phyloP scores from a whole-genome alignment of 2,329 filamentous ascomycete genomes.

The Clonostachys chloroleuca region DNA sequence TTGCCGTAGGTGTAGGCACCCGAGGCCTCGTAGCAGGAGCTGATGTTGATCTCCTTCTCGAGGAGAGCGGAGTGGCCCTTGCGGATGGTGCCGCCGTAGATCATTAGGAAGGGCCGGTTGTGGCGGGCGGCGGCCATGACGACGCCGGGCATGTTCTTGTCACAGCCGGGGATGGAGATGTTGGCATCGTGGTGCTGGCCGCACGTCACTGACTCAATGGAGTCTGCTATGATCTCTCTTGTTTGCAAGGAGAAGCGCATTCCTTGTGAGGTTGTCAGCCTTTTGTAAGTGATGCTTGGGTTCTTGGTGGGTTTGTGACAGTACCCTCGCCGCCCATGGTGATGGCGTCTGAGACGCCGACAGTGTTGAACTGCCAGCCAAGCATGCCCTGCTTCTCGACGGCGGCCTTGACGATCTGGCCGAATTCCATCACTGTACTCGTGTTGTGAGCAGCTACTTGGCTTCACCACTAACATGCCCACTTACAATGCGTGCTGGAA shows the following conservation, averaged over 20 bases:
- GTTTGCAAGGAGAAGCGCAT: slow-evolving; percentile 93
- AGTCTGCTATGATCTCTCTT: slow-evolving; percentile 89
- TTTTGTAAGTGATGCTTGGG: background rate
- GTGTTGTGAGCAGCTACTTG: background rate
- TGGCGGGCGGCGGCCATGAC: slow-evolving; percentile 88
- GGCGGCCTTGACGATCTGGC: slow-evolving; percentile 79
- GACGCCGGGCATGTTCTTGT: slow-evolving; percentile 97
- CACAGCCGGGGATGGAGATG: slow-evolving; percentile 88
- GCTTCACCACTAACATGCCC: background rate
- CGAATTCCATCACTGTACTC: slow-evolving; percentile 71
- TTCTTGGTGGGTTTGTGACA: slow-evolving; percentile 8
- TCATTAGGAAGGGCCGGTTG: slow-evolving; percentile 90
- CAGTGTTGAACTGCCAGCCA: slow-evolving; percentile 90
- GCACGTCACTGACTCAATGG: slow-evolving; percentile 88
- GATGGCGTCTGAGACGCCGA: slow-evolving; percentile 85
- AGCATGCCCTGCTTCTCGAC: slow-evolving; percentile 82
- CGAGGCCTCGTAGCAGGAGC: slow-evolving; percentile 81
- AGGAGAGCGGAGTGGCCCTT: slow-evolving; percentile 79
- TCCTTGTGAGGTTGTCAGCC: slow-evolving; percentile 40
- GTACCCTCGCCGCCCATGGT: slow-evolving; percentile 90
- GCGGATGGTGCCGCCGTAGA: slow-evolving; percentile 88
- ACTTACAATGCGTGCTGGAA: slow-evolving; percentile 34
- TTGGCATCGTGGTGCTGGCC: slow-evolving; percentile 92
- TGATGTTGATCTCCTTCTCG: slow-evolving; percentile 79
- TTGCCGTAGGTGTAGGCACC: slow-evolving; percentile 78